Evolutionary conservation across 345 rosid species (phyloP).

Genomic region (Salix caprea): DNA sequence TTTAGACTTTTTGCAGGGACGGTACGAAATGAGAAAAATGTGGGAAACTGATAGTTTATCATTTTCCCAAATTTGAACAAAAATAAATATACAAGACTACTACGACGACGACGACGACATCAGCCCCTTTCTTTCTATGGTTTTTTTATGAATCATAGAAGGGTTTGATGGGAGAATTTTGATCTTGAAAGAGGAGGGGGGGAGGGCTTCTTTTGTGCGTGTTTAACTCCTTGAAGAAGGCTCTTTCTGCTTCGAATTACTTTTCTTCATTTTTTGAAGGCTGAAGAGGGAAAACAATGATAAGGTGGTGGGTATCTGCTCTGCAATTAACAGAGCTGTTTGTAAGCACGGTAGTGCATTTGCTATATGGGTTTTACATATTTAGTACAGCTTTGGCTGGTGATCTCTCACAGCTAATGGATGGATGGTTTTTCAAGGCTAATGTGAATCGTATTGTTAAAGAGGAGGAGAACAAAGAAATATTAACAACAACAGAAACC

Average conservation of each 20-base stretch:
- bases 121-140: not conserved
- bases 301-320: constrained; percentile 51
- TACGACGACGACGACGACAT: not conserved
- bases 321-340: constrained; percentile 75
- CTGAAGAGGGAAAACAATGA: constrained; percentile 35
- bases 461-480: constrained; percentile 23
- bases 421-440: constrained; percentile 47
- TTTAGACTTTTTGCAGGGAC: not conserved
- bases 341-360: constrained; percentile 71
- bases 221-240: constrained; percentile 16
- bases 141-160: constrained; percentile 1
- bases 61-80: constrained; percentile 19
- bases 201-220: constrained; percentile 15
- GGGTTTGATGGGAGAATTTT: constrained; percentile 13
- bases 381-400: constrained; percentile 91
- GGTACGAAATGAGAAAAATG: constrained; percentile 38
- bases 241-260: constrained; percentile 11
- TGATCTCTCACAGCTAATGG: constrained; percentile 59
- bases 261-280: constrained; percentile 2
- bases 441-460: constrained; percentile 37
- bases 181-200: constrained; percentile 9
- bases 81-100: not conserved
- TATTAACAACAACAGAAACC: not conserved
- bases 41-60: constrained; percentile 20
- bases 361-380: constrained; percentile 72